These are phyloP conservation scores for Dalbergia oliveri DNA, from an alignment of 306 rosid genomes.

Conservation along the genomic window DNA sequence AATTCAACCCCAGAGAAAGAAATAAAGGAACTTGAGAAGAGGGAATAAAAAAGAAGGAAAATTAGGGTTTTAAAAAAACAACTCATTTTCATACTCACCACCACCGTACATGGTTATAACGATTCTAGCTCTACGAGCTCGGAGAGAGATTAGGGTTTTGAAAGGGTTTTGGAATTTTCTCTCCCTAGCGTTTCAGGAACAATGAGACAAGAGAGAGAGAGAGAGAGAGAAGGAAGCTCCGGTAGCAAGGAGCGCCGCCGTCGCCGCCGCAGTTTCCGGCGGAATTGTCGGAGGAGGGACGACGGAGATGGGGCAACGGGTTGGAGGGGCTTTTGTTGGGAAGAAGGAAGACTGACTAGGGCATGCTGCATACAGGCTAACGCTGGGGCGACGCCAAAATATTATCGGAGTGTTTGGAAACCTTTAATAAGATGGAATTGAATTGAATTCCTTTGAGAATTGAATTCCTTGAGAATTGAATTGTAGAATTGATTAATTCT, in stretches of 20 bases:
- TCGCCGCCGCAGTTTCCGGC: constrained; percentile 30
- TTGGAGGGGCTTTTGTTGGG: background rate
- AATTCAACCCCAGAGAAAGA: constrained; percentile 6
- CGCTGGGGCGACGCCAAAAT: background rate
- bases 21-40: background rate
- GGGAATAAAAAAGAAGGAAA: background rate
- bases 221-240: constrained; percentile 6
- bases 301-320: background rate
- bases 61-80: background rate
- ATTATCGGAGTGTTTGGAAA: too few relatives aligned
- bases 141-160: constrained; percentile 45
- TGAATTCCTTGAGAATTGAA: too few relatives aligned
- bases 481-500: too few relatives aligned
- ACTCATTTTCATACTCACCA: constrained; percentile 64
- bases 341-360: background rate
- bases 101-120: constrained; percentile 85
- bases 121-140: background rate
- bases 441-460: too few relatives aligned
- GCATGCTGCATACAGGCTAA: background rate
- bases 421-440: too few relatives aligned
- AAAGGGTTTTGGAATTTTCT: constrained; percentile 21
- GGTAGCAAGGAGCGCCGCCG: background rate
- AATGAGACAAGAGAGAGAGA: background rate
- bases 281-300: background rate
- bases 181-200: constrained; percentile 35